These are phyloP conservation scores for Mikania micrantha DNA, from an alignment of 129 eudicot species.

Conservation along the genomic window DNA sequence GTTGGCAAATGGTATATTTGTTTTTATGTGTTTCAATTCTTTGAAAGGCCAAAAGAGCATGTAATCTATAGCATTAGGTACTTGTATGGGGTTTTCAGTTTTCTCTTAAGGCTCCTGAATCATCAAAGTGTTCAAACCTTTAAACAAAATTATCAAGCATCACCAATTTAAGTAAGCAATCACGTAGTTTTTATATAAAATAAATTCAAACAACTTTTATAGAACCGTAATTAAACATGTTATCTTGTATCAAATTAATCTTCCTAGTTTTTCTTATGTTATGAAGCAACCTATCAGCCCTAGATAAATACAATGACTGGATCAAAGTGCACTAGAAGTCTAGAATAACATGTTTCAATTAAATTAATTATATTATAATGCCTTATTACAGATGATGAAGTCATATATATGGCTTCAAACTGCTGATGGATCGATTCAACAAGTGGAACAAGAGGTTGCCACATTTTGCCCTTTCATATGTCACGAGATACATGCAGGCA, in stretches of 20 bases:
- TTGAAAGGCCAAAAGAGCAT: neutral
- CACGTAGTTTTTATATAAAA: neutral
- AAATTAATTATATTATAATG: neutral
- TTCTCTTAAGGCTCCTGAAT: neutral
- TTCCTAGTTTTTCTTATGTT: neutral
- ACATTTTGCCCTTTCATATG: conserved; percentile 77
- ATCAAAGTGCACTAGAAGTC: neutral
- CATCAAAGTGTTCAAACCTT: neutral
- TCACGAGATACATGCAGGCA: conserved; percentile 67
- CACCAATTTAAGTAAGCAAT: neutral
- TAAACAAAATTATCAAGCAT: neutral
- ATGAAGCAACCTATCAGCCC: conserved; percentile 1
- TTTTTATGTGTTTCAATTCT: conserved; percentile 4
- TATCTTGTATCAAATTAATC: neutral
- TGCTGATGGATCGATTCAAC: conserved; percentile 69
- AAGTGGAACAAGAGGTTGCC: conserved; percentile 91
- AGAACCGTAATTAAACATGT: neutral
- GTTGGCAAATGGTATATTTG: neutral
- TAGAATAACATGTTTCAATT: neutral
- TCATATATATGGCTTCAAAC: conserved; percentile 90
- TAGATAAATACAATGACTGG: neutral
- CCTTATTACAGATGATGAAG: conserved; percentile 54
- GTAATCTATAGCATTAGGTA: neutral
- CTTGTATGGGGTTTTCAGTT: neutral
- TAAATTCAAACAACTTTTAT: neutral